Evolutionary conservation across 148 eudicot species (phyloP).

Genomic region (Polygonum aviculare): DNA sequence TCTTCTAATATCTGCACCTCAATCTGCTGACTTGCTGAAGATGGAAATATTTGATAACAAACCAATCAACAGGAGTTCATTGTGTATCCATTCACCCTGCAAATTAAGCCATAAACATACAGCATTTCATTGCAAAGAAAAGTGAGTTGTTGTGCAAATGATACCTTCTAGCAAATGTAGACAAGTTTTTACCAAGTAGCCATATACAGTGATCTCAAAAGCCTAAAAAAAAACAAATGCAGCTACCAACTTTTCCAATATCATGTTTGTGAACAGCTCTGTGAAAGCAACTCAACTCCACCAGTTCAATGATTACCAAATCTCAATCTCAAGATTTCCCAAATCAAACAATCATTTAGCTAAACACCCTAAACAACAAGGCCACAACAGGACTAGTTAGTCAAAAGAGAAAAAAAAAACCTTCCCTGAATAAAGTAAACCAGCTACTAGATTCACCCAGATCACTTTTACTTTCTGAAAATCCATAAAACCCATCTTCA

Average conservation of each 20-base stretch:
- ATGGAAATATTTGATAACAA: neutral
- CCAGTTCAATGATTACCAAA: constrained; percentile 6
- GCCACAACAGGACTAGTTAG: no score
- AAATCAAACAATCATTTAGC: neutral
- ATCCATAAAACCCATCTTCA: neutral
- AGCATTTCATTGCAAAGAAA: neutral
- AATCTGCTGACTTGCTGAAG: neutral
- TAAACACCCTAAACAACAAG: neutral
- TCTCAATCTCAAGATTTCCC: constrained; percentile 6
- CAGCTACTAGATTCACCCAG: neutral
- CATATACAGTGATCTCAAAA: neutral
- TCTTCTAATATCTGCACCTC: constrained; percentile 10
- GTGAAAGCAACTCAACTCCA: constrained; percentile 7
- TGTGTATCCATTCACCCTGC: neutral
- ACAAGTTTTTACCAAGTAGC: neutral
- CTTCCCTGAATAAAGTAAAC: neutral
- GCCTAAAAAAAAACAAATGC: neutral
- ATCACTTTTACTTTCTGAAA: neutral
- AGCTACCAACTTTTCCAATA: constrained; percentile 3
- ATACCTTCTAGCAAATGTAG: neutral
- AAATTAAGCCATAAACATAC: neutral
- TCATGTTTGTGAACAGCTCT: constrained; percentile 3
- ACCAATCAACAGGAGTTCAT: neutral
- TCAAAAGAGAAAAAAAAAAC: no score
- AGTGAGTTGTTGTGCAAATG: neutral